These are phyloP conservation scores for Populus tremula DNA, from an alignment of 345 rosid genomes.

Conservation along the genomic window DNA sequence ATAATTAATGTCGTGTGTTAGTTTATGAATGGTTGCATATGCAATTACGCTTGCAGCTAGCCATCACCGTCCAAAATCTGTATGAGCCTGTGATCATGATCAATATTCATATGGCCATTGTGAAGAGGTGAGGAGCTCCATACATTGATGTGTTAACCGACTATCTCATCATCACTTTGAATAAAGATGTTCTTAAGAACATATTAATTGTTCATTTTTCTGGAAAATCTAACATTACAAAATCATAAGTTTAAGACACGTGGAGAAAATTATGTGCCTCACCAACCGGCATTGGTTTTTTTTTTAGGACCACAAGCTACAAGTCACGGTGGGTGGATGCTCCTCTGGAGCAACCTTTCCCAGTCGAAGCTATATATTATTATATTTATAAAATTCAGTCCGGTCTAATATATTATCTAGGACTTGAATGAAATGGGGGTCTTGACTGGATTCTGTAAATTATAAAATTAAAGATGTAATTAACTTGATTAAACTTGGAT, in stretches of 20 bases:
- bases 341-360: too few relatives aligned
- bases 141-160: constrained; percentile 31
- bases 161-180: constrained; percentile 30
- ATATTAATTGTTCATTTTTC: not conserved
- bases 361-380: too few relatives aligned
- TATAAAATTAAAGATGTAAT: too few relatives aligned
- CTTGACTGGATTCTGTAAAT: too few relatives aligned
- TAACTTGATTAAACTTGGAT: too few relatives aligned
- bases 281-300: constrained; percentile 20
- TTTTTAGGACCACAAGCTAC: not conserved
- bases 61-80: not conserved
- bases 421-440: too few relatives aligned
- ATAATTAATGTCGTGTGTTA: not conserved
- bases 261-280: constrained; percentile 19
- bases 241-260: constrained; percentile 16
- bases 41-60: not conserved
- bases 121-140: not conserved
- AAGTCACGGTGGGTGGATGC: too few relatives aligned
- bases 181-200: not conserved
- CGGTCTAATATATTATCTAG: fast-evolving
- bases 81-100: not conserved
- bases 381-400: too few relatives aligned
- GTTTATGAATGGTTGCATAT: not conserved
- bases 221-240: too few relatives aligned
- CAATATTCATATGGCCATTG: not conserved